These are phyloP conservation scores for Sanghuangporus weigelae DNA, from an alignment of 1,284 basidiomycete genomes.

Conservation along the genomic window DNA sequence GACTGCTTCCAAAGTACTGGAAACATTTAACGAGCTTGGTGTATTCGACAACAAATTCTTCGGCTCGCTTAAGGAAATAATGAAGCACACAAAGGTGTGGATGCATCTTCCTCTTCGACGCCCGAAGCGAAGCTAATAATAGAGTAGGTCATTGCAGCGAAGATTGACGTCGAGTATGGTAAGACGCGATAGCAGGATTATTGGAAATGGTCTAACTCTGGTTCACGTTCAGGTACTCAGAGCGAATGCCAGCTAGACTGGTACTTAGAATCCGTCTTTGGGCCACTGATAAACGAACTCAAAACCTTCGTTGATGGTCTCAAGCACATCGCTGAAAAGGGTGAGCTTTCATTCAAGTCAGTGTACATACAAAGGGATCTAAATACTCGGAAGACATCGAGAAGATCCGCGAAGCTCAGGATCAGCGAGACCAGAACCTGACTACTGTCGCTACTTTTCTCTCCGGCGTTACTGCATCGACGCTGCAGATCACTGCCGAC, in stretches of 20 bases:
- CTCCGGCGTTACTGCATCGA: constrained; percentile 8
- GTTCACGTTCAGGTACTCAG: neutral
- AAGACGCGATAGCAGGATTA: neutral
- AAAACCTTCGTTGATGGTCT: neutral
- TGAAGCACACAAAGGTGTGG: no score
- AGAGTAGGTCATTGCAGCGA: neutral
- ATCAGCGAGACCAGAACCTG: neutral
- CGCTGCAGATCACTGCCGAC: constrained; percentile 2
- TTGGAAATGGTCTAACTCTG: neutral
- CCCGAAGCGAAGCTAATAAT: no score
- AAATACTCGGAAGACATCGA: neutral
- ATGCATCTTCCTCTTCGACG: no score
- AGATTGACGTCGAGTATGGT: neutral
- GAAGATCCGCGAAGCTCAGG: neutral
- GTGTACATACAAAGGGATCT: neutral
- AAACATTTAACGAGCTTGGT: no score
- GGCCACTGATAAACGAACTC: neutral
- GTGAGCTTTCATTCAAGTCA: neutral
- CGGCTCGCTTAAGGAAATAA: no score
- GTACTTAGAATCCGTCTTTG: neutral
- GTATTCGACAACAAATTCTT: no score
- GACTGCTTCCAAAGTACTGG: no score
- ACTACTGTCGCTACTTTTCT: constrained; percentile 12
- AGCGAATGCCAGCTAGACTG: neutral
- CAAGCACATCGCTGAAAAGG: neutral